Base-by-base conservation (phyloP, 768 basidiomycete species). In the Kondoa subrosea region DNA sequence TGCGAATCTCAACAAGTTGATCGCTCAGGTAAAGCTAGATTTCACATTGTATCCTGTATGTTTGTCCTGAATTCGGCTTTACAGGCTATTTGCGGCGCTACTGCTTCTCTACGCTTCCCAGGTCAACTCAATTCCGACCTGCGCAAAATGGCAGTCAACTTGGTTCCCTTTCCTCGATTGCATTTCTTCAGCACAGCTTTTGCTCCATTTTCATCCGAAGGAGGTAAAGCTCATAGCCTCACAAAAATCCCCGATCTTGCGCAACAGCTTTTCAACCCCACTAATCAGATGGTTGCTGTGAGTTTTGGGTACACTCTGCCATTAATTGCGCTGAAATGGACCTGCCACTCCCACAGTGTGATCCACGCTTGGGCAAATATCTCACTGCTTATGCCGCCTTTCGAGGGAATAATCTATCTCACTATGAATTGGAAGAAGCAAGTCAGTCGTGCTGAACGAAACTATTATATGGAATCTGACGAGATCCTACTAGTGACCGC, bases 31-130 rank as follows among this genome's bases (percentile, higher is more conserved):
- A n/a, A n/a, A n/a, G n/a, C n/a, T n/a, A n/a, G n/a, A n/a, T n/a
- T n/a, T n/a, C n/a, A n/a, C n/a, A n/a, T n/a, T n/a, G n/a, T n/a
- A n/a, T n/a, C n/a, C n/a, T n/a, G n/a, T n/a, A n/a, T n/a, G n/a
- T n/a, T n/a, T n/a, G n/a, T n/a, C n/a, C n/a, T n/a, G n/a, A n/a
- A n/a, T n/a, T n/a, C n/a, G n/a, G n/a, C n/a, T n/a, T n/a, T 91
- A 0, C 85, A 85, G 75, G 90, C 93, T 40, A 93, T 97, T 89
- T 87, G 88, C 70, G 93, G 93, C 60, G 85, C 92, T 62, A 91
- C 88, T 75, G 93, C 91, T 1, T 88, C 88, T 73, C 79, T 92
- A 68, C 86, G 90, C 56, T 91, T 25, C 15, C 26, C 58, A 30
- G 58, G n/a, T 14, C 58, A 25, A 26, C 8, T 4, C 58, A 60